Base-by-base conservation (phyloP, 768 basidiomycete species). In the Russula dissimulans region DNA sequence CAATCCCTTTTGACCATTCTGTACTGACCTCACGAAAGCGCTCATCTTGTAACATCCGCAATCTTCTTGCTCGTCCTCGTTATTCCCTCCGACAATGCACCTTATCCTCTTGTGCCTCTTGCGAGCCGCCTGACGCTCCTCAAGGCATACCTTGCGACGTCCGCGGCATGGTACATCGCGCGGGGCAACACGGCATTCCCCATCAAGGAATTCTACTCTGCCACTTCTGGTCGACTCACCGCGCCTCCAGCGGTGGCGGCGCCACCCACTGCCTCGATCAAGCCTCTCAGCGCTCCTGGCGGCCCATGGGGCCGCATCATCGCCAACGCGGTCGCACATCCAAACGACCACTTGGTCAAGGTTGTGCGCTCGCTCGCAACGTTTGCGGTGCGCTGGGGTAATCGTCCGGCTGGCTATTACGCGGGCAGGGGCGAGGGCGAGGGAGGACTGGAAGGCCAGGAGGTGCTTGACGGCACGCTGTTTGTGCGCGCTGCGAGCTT, bases 1-100 rank as follows among this genome's bases (percentile, higher is more conserved):
- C 26, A 54, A 64, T 22, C 63, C 18, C 63, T 66, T 38, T 54
- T 18, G 26, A 14, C 41, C n/a, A 11, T 32, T 11, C 41, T 3
- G 45, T 17, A 18, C 45, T 22, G 34, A 58, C 43, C 4, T 5
- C 15, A 31, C 6, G 3, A 0, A 42, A 88, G 85, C 15, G 81
- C 85, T 72, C 87, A 82, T 63, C 71, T 84, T 2, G 78, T 87
- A 43, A 90, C 87, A 0, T 85, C 85, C 6, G 75, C 81, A 3
- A 66, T 85, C 26, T 86, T 87, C 74, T 67, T 86, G 29, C 75
- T 81, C 0, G 78, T 84, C 1, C 59, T 83, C 44, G 65, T 78
- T 36, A 74, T 69, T 81, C 50, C 62, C 57, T 62, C 67, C 60
- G 52, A 64, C 55, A 15, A 65, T 66, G 11, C 39, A 8, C 55